Percentiles rank a stretch among this genome's conserved stretches.
Conservation (phyloP, 441 rosid species). For the Populus tomentosa region DNA sequence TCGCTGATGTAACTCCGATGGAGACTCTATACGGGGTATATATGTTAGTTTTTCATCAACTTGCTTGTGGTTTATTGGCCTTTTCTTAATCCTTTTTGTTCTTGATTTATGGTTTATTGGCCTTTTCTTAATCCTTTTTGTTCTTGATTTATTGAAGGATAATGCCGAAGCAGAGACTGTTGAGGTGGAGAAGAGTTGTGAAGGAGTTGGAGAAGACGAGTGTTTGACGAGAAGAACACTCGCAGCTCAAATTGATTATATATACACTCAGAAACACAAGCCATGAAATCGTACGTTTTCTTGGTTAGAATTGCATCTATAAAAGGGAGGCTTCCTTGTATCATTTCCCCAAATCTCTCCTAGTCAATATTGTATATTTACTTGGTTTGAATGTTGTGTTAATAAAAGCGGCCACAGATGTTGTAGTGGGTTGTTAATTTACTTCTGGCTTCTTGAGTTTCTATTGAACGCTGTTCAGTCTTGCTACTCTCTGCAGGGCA, state of each 20-base stretch:
- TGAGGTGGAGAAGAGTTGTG: conserved; percentile 34
- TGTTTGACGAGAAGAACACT: conserved; percentile 52
- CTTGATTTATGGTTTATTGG: neutral
- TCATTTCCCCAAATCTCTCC: neutral
- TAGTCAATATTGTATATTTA: neutral
- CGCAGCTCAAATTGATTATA: conserved; percentile 51
- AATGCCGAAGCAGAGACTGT: conserved; percentile 7
- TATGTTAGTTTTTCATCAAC: neutral
- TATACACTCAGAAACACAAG: conserved; percentile 50
- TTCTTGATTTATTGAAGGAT: conserved; percentile 5
- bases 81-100: neutral
- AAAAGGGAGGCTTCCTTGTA: neutral
- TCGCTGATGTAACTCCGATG: conserved; percentile 11
- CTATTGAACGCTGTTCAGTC: neutral
- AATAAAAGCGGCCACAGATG: neutral
- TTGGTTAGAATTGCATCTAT: neutral
- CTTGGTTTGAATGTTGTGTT: neutral
- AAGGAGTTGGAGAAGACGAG: conserved; percentile 47
- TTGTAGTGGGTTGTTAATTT: neutral
- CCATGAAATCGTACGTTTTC: conserved; percentile 15
- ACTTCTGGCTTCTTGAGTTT: neutral
- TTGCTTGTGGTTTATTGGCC: neutral
- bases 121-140: neutral
- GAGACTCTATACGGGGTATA: conserved; percentile 26
- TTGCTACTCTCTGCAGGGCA: neutral